Evolutionary conservation across 257 asterid species (phyloP), one percentile per base, ranked within the genome.

Genomic region (Lantana camara): DNA sequence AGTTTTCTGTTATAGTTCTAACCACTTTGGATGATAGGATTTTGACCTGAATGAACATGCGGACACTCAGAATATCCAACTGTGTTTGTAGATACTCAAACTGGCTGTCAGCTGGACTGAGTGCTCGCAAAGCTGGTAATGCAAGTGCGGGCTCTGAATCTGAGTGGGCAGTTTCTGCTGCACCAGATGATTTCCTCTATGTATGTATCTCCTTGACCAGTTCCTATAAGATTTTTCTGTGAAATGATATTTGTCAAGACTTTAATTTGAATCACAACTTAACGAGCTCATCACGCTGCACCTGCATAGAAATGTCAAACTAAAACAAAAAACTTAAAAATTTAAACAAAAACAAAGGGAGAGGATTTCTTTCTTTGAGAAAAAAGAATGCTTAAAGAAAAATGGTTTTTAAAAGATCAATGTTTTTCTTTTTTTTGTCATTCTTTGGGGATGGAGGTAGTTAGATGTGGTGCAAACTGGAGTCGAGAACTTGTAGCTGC

Each of bases 151-250:
- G 24, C 68, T 49, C 77, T 69, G 97, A 91, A 67, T 81, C 71
- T 73, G 96, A 88, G 70, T 94, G 97, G 97, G 99, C 96, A 38
- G 40, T 76, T 66, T 82, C 96, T 73, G 95, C 97, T 78, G 64
- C 82, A 57, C 80, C 92, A n/a, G 93, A 90, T 21, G 95, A 94
- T 77, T 78, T 94, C 56, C 82, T 88, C 63, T 86, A 81, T 63
- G 91, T 94, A 85, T 51, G 95, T 75, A 63, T 69, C 77, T 46
- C 70, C 64, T 57, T 34, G 13, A 23, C 48, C 24, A 46, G 51
- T 35, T 72, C 20, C 47, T 53, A 1, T 59, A 3, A 23, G 46
- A 50, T 77, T 47, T 46, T 63, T 57, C 29, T 49, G 54, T 50
- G 45, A 67, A 30, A 64, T 61, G 57, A 63, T 30, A 48, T 46